Base-by-base conservation (phyloP, 345 rosid genomes). In the Conringia planisiliqua region DNA sequence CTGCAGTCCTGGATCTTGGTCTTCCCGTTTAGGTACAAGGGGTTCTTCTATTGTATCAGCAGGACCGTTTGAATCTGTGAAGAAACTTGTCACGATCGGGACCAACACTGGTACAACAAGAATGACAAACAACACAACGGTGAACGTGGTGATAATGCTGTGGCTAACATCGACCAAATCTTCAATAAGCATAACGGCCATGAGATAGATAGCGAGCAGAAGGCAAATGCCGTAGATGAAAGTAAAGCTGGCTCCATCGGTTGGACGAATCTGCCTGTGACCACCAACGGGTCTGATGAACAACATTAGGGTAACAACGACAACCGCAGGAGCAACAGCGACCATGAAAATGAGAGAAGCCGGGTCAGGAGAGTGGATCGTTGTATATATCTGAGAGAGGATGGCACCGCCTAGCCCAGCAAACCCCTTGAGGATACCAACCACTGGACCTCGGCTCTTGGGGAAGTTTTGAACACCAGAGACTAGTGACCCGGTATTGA, bases 401-500 rank as follows among this genome's bases (percentile, higher is more conserved):
- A 92, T 90, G 16, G 99, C 98, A 11, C 99, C 99, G n/a, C 97
- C 86, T 63, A 92, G 82, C 14, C 99, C 99, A 27, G 98, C 97
- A 82, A 92, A 92, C 17, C 98, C 99, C 76, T 96, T 96, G 81
- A 92, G 88, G 67, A 96, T 89, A 73, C 98, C 98, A 22, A 96
- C 99, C 73, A 96, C 91, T 8, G 98, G 99, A 77, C 98, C 99
- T 50, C 98, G 71, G 76, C 97, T 96, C 80, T 89, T 96, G 3
- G 98, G 99, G 68, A 92, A 96, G 85, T 96, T 96, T 42, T 89
- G 96, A 71, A 96, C 99, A 22, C 96, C 90, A 62, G 99, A 96
- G 69, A 96, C 97, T 74, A 96, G 72, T 73, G 99, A 83, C 22
- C 79, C 95, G 7, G 99, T 92, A 55, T 96, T 96, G 91, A 89